These are phyloP conservation scores for Phytomonas sp. DNA, from an alignment of 208 protist genomes.

Conservation along the genomic window DNA sequence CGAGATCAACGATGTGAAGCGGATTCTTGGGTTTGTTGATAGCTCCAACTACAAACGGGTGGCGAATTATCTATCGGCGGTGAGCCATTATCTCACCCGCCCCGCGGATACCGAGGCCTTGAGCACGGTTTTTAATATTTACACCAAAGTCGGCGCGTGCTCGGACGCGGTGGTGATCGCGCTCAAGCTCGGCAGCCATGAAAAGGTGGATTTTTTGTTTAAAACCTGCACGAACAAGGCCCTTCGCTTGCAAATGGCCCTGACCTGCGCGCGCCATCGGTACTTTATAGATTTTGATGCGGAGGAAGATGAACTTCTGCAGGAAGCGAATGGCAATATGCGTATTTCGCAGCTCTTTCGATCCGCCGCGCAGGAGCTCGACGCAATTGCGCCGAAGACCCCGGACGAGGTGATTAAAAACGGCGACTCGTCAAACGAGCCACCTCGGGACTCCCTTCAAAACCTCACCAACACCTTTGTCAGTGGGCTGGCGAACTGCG, in stretches of 20 bases:
- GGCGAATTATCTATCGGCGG: constrained; percentile 91
- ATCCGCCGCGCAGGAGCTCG: constrained; percentile 90
- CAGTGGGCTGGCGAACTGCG: constrained; percentile 93
- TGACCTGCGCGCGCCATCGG: constrained; percentile 89
- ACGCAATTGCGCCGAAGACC: constrained; percentile 94
- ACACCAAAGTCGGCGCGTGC: constrained; percentile 86
- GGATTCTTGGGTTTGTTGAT: constrained; percentile 89
- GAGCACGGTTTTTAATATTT: constrained; percentile 89
- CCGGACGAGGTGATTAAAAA: constrained; percentile 98
- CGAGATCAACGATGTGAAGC: constrained; percentile 89
- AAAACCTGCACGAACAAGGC: constrained; percentile 50
- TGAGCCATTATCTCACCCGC: constrained; percentile 92
- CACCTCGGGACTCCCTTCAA: constrained; percentile 63
- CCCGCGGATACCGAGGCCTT: constrained; percentile 92
- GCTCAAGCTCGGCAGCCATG: constrained; percentile 77
- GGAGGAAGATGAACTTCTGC: constrained; percentile 86
- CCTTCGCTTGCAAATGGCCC: constrained; percentile 88
- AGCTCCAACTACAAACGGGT: constrained; percentile 93
- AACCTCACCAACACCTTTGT: constrained; percentile 98
- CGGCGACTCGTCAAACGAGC: constrained; percentile 43
- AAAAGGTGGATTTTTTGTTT: constrained; percentile 77
- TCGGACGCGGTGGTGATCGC: constrained; percentile 88
- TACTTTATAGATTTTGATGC: constrained; percentile 73
- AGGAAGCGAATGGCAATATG: constrained; percentile 92
- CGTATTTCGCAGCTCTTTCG: constrained; percentile 93